Percentiles rank a stretch among this genome's conserved stretches.
These are phyloP conservation scores for Russula brevipes DNA, from an alignment of 768 basidiomycete genomes.

Conservation along the genomic window DNA sequence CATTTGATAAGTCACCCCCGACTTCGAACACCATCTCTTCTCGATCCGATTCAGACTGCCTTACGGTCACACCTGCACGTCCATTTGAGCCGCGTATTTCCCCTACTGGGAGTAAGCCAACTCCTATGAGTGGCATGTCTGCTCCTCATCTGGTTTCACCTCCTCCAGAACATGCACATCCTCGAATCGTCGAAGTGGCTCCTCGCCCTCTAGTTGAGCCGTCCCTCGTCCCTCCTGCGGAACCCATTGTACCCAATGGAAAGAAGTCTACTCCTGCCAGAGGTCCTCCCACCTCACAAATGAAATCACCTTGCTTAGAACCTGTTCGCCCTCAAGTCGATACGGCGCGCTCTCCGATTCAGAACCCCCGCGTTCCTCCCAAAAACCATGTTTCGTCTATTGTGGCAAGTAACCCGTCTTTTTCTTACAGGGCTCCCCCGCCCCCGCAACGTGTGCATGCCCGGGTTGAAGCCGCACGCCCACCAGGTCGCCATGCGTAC, in stretches of 20 bases:
- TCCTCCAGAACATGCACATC: neutral
- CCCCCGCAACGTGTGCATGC: neutral
- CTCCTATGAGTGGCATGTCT: neutral
- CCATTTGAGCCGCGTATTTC: neutral
- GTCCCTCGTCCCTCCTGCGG: neutral
- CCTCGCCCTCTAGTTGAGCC: neutral
- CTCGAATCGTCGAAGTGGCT: neutral
- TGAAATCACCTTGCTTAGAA: neutral
- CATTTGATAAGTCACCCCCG: neutral
- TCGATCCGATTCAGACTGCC: neutral
- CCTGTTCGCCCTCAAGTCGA: neutral
- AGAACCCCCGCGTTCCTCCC: neutral
- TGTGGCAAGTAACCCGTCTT: neutral
- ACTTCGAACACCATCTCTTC: neutral
- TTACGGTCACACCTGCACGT: neutral
- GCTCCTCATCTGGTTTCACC: neutral
- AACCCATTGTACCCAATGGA: neutral
- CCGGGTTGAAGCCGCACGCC: neutral
- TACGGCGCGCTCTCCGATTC: neutral
- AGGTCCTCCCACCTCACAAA: neutral
- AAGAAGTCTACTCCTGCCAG: neutral
- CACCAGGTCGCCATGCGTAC: neutral
- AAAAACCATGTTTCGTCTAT: neutral
- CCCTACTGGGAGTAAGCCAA: neutral
- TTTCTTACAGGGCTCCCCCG: too few species aligned